phyloP scores from a whole-genome alignment of 106 monocot species.

The Platanthera zijinensis region DNA sequence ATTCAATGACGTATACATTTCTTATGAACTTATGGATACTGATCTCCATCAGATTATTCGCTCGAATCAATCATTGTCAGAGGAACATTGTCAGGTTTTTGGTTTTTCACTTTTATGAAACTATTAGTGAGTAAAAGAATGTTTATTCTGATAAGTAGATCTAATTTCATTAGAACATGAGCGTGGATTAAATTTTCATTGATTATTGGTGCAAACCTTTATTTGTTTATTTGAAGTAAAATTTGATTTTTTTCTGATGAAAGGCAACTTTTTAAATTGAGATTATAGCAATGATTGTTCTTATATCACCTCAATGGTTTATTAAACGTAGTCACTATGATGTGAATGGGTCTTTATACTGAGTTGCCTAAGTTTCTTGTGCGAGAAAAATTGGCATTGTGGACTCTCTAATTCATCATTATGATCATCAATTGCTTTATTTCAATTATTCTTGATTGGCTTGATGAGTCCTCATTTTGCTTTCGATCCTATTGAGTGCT shows the following conservation, averaged over 20 bases:
- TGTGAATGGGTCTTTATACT: not conserved
- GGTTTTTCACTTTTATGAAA: not conserved
- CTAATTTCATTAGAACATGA: not conserved
- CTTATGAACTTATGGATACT: constrained; percentile 30
- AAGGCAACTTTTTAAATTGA: not conserved
- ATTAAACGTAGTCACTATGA: not conserved
- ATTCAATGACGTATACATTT: constrained; percentile 26
- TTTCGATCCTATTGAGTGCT: too few species aligned
- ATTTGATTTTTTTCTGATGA: not conserved
- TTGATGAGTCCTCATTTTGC: too few species aligned
- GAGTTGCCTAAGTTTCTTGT: not conserved
- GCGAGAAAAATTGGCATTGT: too few species aligned
- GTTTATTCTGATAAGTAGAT: not conserved
- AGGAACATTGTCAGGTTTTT: constrained; percentile 28
- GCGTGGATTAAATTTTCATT: not conserved
- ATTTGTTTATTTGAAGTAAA: not conserved
- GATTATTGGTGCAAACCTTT: not conserved
- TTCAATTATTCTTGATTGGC: too few species aligned
- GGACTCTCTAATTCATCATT: too few species aligned
- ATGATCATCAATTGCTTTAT: too few species aligned
- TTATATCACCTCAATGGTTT: not conserved
- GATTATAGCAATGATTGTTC: not conserved
- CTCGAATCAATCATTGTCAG: constrained; percentile 23
- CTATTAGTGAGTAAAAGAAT: not conserved
- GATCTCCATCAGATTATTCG: constrained; percentile 34